Conservation (phyloP, 2,329 filamentous ascomycete species). For the Cladobotryum protrusum region DNA sequence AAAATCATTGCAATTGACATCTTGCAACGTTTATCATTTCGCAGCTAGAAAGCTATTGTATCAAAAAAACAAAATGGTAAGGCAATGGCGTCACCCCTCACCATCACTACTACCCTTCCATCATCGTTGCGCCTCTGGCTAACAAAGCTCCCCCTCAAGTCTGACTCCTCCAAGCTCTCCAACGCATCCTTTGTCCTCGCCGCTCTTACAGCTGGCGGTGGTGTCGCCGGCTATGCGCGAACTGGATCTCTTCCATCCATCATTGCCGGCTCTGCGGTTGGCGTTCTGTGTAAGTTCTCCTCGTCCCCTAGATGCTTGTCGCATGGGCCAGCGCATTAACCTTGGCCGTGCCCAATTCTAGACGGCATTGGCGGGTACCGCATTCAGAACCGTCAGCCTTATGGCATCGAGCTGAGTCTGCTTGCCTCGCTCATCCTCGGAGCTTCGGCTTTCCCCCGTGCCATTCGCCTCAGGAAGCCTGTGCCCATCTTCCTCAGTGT, state of each 20-base stretch:
- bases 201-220: slow-evolving; percentile 76
- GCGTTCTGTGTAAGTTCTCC: slow-evolving; percentile 51
- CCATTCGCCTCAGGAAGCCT: slow-evolving; percentile 76
- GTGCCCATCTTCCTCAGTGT: slow-evolving; percentile 75
- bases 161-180: slow-evolving; percentile 2
- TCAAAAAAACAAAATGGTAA: too few relatives aligned
- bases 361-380: slow-evolving; percentile 77
- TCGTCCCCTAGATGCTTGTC: neutral
- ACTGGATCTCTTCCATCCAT: slow-evolving; percentile 84
- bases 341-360: slow-evolving; percentile 20
- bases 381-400: slow-evolving; percentile 66
- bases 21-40: neutral
- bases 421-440: slow-evolving; percentile 80
- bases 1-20: neutral
- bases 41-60: too few relatives aligned
- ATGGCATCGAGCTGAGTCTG: slow-evolving; percentile 83
- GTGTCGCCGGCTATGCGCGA: slow-evolving; percentile 77
- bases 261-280: slow-evolving; percentile 77
- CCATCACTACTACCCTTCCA: too few relatives aligned
- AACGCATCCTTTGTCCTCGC: slow-evolving; percentile 73
- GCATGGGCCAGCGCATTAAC: slow-evolving; percentile 1
- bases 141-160: neutral
- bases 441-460: slow-evolving; percentile 78
- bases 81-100: too few relatives aligned
- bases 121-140: neutral